Conservation (phyloP, 495 filamentous ascomycete genomes). For the Clavariopsis aquatica region DNA sequence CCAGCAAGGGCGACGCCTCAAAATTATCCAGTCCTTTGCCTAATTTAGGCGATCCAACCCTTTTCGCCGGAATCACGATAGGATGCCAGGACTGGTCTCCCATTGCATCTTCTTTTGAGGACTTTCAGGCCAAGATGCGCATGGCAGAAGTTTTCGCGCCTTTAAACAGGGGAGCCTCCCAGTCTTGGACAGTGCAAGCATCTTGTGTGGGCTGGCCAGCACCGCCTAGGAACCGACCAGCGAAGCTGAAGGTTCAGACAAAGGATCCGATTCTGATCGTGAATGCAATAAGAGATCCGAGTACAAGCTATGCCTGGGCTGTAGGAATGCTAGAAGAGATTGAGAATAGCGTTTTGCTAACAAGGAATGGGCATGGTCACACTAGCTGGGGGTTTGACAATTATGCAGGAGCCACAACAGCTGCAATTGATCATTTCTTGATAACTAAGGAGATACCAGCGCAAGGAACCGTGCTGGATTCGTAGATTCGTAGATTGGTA, state of each 20-base stretch:
- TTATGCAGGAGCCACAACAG: neutral
- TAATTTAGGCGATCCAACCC: neutral
- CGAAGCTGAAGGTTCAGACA: constrained; percentile 1
- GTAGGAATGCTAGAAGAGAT: constrained; percentile 40
- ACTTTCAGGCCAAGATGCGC: constrained; percentile 3
- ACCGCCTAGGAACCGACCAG: constrained; percentile 41
- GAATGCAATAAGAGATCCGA: constrained; percentile 47
- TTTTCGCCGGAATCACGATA: neutral
- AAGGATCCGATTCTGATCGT: constrained; percentile 40
- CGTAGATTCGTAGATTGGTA: neutral
- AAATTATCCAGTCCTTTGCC: neutral
- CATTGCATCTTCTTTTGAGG: neutral
- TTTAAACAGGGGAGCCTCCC: constrained; percentile 36
- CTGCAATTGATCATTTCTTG: neutral
- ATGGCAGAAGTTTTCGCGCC: constrained; percentile 24
- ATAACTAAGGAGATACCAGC: neutral
- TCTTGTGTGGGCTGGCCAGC: constrained; percentile 48
- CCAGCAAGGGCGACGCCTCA: constrained; percentile 15
- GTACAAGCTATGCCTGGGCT: constrained; percentile 46
- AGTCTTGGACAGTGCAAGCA: constrained; percentile 36
- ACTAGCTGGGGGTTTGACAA: constrained; percentile 32
- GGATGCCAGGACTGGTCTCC: constrained; percentile 19
- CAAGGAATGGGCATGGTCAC: constrained; percentile 47
- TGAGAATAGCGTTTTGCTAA: constrained; percentile 40
- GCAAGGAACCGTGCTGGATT: neutral